Base-by-base conservation (phyloP, 257 asterid genomes). In the Eustoma russellianum region DNA sequence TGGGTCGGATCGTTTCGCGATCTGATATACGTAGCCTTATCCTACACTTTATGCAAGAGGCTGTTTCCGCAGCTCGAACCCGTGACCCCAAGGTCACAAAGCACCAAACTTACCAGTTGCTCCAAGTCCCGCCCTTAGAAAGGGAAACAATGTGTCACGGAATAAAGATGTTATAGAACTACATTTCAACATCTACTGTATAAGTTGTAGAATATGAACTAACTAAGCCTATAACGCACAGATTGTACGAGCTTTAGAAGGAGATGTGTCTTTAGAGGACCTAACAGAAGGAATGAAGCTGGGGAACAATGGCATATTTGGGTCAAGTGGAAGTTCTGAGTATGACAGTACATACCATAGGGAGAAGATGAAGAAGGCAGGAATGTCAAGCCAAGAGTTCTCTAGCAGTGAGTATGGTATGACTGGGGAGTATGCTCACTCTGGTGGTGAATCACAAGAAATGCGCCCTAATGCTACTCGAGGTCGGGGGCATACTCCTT, bases 201-300 rank as follows among this genome's bases (percentile, higher is more conserved):
- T 19, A 19, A 19, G 28, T 19, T 19, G 28, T 19, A 19, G 28
- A 19, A 19, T 24, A 24, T 24, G 3, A 24, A 24, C 30, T 24
- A n/a, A n/a, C n/a, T n/a, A 24, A 2, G 30, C 30, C 3, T 24
- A 24, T 1, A 13, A 18, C n/a, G 10, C 41, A 3, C 55, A 83
- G 97, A 70, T 88, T 52, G 92, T 85, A 8, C 95, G 95, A 7
- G 95, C 88, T 11, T 68, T 88, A 3, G 97, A 88, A 79, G 97
- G 95, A 0, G 92, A 83, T 33, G 88, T 74, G 15, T 77, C 89
- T 0, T 61, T 88, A 40, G 86, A 85, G 0, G 95, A 75, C 64
- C 56, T 85, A 14, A 66, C 72, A 17, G 86, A 71, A 6, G 85
- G 75, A 5, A 58, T 66, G 1, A 78, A 75, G 66, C 57, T 68